Conservation (phyloP, 805 yeast genomes). For the Schwanniomyces sp. region DNA sequence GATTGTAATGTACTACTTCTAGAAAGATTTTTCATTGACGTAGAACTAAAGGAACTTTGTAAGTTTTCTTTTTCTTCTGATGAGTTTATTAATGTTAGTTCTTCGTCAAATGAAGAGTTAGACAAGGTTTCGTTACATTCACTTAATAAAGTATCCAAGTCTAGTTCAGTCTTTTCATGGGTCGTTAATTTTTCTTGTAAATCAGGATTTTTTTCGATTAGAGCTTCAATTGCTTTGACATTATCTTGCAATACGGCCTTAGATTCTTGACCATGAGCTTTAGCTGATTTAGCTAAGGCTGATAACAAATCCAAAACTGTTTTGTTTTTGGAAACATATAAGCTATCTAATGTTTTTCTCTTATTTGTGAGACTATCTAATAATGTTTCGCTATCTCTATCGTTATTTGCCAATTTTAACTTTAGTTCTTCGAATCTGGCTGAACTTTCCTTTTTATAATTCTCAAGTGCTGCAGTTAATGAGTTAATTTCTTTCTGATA, state of each 20-base stretch:
- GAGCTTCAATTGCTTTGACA: constrained; percentile 41
- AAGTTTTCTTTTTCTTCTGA: constrained; percentile 11
- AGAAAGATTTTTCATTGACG: constrained; percentile 5
- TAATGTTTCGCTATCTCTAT: constrained; percentile 49
- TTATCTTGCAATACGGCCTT: constrained; percentile 45
- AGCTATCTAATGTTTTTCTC: constrained; percentile 48
- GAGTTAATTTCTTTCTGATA: constrained; percentile 44
- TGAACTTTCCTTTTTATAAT: constrained; percentile 36
- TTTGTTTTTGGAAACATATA: constrained; percentile 48
- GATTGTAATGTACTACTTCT: constrained; percentile 18
- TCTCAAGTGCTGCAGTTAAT: constrained; percentile 35
- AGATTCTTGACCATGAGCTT: constrained; percentile 50
- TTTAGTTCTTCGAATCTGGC: constrained; percentile 35
- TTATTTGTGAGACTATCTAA: constrained; percentile 49
- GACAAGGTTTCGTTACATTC: constrained; percentile 33
- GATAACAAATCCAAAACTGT: constrained; percentile 43
- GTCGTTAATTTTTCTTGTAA: constrained; percentile 27
- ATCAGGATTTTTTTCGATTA: constrained; percentile 38
- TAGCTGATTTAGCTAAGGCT: constrained; percentile 43
- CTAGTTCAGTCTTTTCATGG: constrained; percentile 27
- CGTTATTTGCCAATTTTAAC: constrained; percentile 39
- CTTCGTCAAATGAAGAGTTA: constrained; percentile 33
- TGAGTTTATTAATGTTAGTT: constrained; percentile 22
- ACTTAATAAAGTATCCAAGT: constrained; percentile 32
- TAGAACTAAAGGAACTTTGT: background rate